phyloP scores from a whole-genome alignment of 2,329 filamentous ascomycete species.

The Claviceps sorghi region DNA sequence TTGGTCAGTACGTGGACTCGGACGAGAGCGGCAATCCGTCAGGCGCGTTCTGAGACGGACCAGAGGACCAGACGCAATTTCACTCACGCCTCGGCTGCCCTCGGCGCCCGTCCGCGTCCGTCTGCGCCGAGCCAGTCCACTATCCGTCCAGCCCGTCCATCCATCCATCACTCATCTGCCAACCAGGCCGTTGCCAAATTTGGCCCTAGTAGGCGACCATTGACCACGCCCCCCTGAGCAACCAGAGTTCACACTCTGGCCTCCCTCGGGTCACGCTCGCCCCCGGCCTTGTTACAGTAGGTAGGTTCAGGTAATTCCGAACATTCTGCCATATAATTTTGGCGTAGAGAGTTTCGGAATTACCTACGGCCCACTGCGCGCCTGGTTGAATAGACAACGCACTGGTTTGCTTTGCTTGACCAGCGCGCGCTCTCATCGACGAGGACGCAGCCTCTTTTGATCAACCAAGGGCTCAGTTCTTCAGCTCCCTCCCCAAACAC shows the following conservation, averaged over 20 bases:
- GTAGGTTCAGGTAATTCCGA: no score
- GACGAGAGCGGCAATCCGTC: background rate
- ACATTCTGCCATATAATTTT: no score
- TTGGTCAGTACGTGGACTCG: background rate
- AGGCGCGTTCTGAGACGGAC: background rate
- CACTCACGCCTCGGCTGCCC: background rate
- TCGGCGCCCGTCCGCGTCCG: background rate
- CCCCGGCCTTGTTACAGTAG: background rate
- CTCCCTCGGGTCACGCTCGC: slow-evolving; percentile 1
- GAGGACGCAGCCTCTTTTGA: slow-evolving; percentile 1
- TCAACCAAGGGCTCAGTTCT: background rate
- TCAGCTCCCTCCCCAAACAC: background rate
- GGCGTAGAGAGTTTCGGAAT: no score
- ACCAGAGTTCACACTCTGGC: slow-evolving; percentile 3
- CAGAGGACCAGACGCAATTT: slow-evolving; percentile 2
- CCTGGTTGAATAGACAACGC: slow-evolving; percentile 1
- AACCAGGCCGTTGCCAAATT: slow-evolving; percentile 2
- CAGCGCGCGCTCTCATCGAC: background rate
- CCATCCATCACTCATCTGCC: background rate
- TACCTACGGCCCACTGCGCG: no score
- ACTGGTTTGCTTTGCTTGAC: slow-evolving; percentile 3
- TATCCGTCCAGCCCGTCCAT: background rate
- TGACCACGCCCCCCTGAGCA: slow-evolving; percentile 2
- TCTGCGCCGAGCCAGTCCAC: background rate
- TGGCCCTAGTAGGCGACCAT: background rate